Conservation (phyloP, 768 basidiomycete genomes). For the Leccinum longicurvipes region DNA sequence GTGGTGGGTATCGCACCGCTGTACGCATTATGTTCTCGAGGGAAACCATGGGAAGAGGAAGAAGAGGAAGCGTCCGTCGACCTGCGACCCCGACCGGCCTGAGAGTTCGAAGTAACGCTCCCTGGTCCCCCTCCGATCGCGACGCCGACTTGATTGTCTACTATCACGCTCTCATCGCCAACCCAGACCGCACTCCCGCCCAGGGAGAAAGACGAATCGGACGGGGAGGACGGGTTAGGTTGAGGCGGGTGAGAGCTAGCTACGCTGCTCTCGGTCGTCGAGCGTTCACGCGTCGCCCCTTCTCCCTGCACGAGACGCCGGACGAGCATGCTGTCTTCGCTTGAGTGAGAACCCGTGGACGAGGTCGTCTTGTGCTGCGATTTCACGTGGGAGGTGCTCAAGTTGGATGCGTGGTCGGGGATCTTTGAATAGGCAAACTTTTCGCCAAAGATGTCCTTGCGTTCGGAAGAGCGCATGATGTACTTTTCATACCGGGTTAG, state of each 20-base stretch:
- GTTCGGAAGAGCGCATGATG: conserved; percentile 85
- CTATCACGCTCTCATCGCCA: conserved; percentile 63
- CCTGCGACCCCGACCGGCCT: conserved; percentile 49
- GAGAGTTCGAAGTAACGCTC: conserved; percentile 44
- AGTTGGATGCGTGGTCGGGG: conserved; percentile 7
- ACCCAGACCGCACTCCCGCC: conserved; percentile 86
- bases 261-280: conserved; percentile 39
- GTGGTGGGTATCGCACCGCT: conserved; percentile 34
- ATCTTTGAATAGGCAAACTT: conserved; percentile 51
- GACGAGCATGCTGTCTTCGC: conserved; percentile 64
- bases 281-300: conserved; percentile 38
- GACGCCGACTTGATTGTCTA: conserved; percentile 39
- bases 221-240: conserved; percentile 50
- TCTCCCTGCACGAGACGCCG: conserved; percentile 27
- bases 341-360: conserved; percentile 61
- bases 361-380: conserved; percentile 47
- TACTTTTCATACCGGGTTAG: conserved; percentile 82
- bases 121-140: conserved; percentile 43
- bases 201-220: conserved; percentile 71
- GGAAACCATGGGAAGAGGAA: conserved; percentile 54
- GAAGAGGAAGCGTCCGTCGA: conserved; percentile 72
- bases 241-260: conserved; percentile 30
- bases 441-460: conserved; percentile 89
- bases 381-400: conserved; percentile 15
- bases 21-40: conserved; percentile 40